phyloP scores from a whole-genome alignment of 2,329 filamentous ascomycete genomes.

The Lachnellula suecica region DNA sequence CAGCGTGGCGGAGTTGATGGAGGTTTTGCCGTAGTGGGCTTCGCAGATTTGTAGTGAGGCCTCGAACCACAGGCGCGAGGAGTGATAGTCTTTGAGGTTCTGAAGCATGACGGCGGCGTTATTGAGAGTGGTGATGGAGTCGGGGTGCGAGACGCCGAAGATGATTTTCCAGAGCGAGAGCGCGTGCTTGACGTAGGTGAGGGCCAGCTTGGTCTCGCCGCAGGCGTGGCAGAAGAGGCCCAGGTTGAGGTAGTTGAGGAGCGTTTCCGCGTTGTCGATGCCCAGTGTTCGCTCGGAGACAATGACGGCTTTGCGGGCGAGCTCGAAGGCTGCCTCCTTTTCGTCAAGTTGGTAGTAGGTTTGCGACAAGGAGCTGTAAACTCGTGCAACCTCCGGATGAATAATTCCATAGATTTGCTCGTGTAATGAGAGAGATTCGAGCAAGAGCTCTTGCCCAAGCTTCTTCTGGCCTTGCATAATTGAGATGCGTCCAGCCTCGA shows the following conservation, averaged over 20 bases:
- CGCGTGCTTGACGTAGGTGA: slow-evolving; percentile 88
- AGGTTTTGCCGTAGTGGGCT: slow-evolving; percentile 82
- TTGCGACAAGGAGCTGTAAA: slow-evolving; percentile 94
- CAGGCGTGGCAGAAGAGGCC: slow-evolving; percentile 90
- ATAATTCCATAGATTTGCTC: slow-evolving; percentile 99
- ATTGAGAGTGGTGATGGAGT: slow-evolving; percentile 98
- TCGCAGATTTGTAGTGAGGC: slow-evolving; percentile 87
- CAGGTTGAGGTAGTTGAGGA: slow-evolving; percentile 94
- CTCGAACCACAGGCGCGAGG: slow-evolving; percentile 96
- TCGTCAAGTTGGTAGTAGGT: slow-evolving; percentile 98
- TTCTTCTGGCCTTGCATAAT: slow-evolving; percentile 93
- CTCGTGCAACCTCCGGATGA: slow-evolving; percentile 91
- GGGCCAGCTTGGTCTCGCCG: slow-evolving; percentile 84
- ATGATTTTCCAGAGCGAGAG: slow-evolving; percentile 96
- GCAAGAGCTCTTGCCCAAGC: slow-evolving; percentile 88
- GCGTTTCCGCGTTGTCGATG: slow-evolving; percentile 88
- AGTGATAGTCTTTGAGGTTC: slow-evolving; percentile 88
- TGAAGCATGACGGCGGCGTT: slow-evolving; percentile 99
- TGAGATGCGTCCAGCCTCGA: slow-evolving; percentile 96
- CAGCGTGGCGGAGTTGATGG: slow-evolving; percentile 89
- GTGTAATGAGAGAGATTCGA: slow-evolving; percentile 94
- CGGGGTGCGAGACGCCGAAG: slow-evolving; percentile 89
- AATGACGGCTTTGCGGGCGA: slow-evolving; percentile 94
- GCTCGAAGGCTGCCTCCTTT: slow-evolving; percentile 91
- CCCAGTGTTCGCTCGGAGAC: slow-evolving; percentile 93